phyloP scores from a whole-genome alignment of 2,329 filamentous ascomycete species.

The Fusarium solani-melongenae region DNA sequence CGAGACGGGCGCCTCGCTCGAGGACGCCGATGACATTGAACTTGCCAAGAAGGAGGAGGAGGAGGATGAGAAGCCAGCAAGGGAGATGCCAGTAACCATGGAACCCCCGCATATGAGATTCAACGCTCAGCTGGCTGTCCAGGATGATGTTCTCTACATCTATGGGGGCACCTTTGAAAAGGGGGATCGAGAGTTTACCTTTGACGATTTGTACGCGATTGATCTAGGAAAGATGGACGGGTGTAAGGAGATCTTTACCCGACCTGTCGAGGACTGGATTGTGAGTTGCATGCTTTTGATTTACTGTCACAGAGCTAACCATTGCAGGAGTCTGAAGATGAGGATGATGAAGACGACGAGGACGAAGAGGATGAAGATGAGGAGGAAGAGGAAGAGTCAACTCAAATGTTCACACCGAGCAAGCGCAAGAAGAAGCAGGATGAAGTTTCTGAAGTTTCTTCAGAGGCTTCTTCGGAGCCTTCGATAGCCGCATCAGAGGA shows the following conservation, averaged over 20 bases:
- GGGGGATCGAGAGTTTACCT: constrained; percentile 93
- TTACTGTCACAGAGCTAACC: constrained; percentile 5
- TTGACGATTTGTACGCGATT: constrained; percentile 93
- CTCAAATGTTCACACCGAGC: constrained; percentile 60
- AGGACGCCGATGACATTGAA: constrained; percentile 61
- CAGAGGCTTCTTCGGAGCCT: constrained; percentile 44
- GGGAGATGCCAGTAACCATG: constrained; percentile 74
- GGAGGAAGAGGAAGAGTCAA: constrained; percentile 61
- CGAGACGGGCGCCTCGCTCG: constrained; percentile 76
- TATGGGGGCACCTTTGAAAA: constrained; percentile 97
- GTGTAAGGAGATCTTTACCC: constrained; percentile 88
- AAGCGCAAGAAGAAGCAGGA: constrained; percentile 67
- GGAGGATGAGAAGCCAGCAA: constrained; percentile 66
- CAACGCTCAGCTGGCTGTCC: constrained; percentile 89
- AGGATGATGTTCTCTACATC: constrained; percentile 92
- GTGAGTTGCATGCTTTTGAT: constrained; percentile 55
- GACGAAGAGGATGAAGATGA: constrained; percentile 70
- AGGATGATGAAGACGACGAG: constrained; percentile 69
- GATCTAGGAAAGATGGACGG: constrained; percentile 96
- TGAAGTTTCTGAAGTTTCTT: constrained; percentile 54
- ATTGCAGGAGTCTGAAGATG: constrained; percentile 66
- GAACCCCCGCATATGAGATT: constrained; percentile 92
- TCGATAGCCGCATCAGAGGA: constrained; percentile 49
- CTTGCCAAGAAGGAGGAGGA: constrained; percentile 63
- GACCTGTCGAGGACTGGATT: constrained; percentile 86